Percentiles rank a stretch among this genome's conserved stretches.
phyloP scores from a whole-genome alignment of 306 rosid genomes.

The Arachis stenosperma region DNA sequence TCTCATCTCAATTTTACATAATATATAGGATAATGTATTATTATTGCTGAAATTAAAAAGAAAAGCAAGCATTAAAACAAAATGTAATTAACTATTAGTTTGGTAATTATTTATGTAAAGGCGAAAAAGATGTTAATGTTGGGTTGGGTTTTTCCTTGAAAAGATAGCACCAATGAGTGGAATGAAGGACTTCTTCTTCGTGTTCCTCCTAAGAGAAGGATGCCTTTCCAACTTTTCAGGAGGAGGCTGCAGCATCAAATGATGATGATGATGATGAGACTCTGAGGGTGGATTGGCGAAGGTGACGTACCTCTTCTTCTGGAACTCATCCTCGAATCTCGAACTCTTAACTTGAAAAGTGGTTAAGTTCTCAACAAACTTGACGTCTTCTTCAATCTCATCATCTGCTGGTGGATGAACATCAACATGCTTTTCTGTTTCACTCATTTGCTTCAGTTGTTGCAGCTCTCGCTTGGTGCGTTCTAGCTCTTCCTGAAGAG shows the following conservation, averaged over 20 bases:
- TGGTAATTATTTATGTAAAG: conserved; percentile 2
- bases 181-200: conserved; percentile 63
- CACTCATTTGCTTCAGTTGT: conserved; percentile 47
- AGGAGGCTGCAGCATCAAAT: conserved; percentile 53
- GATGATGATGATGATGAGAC: conserved; percentile 12
- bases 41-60: too few relatives aligned
- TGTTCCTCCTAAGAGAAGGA: conserved; percentile 75
- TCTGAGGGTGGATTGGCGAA: conserved; percentile 75
- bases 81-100: conserved; percentile 35
- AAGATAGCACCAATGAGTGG: conserved; percentile 70
- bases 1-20: conserved; percentile 5
- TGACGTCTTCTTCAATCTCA: conserved; percentile 66
- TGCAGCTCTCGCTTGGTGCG: conserved; percentile 70
- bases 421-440: conserved; percentile 48
- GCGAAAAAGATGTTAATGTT: conserved; percentile 11
- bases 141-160: conserved; percentile 66
- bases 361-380: conserved; percentile 56
- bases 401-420: conserved; percentile 32
- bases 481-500: conserved; percentile 76
- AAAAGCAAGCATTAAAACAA: conserved; percentile 4
- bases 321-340: conserved; percentile 55
- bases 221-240: conserved; percentile 63
- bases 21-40: conserved; percentile 25
- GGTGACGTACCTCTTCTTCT: conserved; percentile 87
- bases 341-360: conserved; percentile 46